These are phyloP conservation scores for Dothistroma septosporum DNA, from an alignment of 2,329 filamentous ascomycete genomes.

Conservation along the genomic window DNA sequence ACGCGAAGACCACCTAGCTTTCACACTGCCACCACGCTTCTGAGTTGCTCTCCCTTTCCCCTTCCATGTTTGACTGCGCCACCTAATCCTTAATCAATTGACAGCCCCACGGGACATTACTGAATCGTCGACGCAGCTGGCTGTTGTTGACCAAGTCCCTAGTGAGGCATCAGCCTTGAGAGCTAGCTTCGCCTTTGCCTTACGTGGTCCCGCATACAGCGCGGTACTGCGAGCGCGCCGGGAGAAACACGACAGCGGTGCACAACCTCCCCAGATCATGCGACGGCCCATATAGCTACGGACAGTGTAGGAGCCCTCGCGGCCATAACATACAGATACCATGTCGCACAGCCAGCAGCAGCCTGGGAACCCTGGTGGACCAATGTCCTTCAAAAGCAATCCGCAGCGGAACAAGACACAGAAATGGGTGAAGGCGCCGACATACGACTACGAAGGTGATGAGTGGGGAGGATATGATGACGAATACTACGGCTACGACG, in stretches of 20 bases:
- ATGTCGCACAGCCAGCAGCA: conserved; percentile 23
- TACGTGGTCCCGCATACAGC: conserved; percentile 1
- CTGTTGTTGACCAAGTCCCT: not conserved
- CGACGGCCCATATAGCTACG: not conserved
- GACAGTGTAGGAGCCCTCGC: conserved; percentile 1
- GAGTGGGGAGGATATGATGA: conserved; percentile 75
- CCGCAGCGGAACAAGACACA: conserved; percentile 84
- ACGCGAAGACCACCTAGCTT: not conserved
- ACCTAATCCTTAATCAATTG: not conserved
- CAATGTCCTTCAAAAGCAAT: conserved; percentile 70
- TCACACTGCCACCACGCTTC: not conserved
- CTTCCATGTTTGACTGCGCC: not conserved
- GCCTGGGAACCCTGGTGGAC: conserved; percentile 12
- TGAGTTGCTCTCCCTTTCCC: not conserved
- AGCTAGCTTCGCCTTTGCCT: not conserved
- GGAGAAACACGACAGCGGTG: not conserved
- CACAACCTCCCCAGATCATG: not conserved
- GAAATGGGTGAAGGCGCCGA: conserved; percentile 91
- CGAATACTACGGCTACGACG: conserved; percentile 51
- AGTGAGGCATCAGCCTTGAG: not conserved
- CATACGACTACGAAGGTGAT: conserved; percentile 82
- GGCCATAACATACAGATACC: conserved; percentile 4
- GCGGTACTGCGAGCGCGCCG: not conserved
- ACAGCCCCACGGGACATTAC: not conserved
- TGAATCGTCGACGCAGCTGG: not conserved